phyloP scores from a whole-genome alignment of 139 green algal species.

The Picochlorum costavermella region DNA sequence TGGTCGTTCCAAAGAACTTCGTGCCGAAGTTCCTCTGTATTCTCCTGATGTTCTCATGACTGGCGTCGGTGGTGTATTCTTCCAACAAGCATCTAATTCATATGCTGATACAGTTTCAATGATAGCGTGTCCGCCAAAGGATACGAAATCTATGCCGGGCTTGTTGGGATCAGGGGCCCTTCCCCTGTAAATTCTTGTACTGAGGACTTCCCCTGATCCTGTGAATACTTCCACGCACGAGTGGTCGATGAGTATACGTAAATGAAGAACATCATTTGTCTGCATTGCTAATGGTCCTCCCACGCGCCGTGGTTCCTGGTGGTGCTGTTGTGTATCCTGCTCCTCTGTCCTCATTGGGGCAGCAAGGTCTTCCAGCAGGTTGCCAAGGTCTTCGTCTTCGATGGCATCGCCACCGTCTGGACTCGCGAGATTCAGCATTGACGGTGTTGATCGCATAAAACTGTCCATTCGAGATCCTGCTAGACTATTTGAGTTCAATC shows the following conservation, averaged over 20 bases:
- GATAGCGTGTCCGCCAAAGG: constrained; percentile 20
- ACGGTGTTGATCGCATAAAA: background rate
- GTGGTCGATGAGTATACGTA: constrained; percentile 71
- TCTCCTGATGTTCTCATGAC: background rate
- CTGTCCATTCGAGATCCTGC: background rate
- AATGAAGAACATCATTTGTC: constrained; percentile 27
- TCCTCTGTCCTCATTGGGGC: constrained; percentile 20
- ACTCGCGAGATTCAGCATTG: background rate
- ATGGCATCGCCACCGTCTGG: background rate
- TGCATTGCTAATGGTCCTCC: constrained; percentile 44
- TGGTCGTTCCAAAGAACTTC: background rate
- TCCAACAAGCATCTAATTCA: constrained; percentile 25
- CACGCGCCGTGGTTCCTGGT: constrained; percentile 32
- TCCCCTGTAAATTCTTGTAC: constrained; percentile 69
- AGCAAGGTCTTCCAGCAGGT: constrained; percentile 29
- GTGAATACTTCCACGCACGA: constrained; percentile 55
- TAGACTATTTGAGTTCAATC: background rate
- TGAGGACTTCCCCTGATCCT: constrained; percentile 43
- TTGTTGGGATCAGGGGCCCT: background rate
- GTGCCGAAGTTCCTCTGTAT: background rate
- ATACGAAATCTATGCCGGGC: constrained; percentile 21
- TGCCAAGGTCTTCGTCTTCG: constrained; percentile 16
- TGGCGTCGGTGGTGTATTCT: constrained; percentile 1
- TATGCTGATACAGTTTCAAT: constrained; percentile 9
- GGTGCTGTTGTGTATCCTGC: background rate